Conservation (phyloP, 305 asterid species). For the Solanum hybrid region DNA sequence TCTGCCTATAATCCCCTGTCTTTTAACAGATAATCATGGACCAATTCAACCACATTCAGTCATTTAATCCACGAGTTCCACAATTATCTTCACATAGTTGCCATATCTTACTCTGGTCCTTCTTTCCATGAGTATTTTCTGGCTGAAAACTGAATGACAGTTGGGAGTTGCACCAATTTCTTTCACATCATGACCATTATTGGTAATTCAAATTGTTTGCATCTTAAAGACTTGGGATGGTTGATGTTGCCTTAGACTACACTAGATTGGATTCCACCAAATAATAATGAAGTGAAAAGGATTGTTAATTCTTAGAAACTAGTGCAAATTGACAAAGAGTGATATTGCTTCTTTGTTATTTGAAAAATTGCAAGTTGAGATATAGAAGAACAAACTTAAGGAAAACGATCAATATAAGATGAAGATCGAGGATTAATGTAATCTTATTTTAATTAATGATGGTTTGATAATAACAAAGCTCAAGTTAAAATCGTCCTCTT, state of each 20-base stretch:
- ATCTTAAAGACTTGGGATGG: neutral
- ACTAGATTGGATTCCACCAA: neutral
- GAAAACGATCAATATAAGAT: neutral
- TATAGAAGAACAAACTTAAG: neutral
- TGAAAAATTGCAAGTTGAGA: neutral
- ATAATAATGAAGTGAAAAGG: neutral
- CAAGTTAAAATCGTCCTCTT: neutral
- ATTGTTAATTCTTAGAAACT: neutral
- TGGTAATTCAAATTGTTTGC: neutral
- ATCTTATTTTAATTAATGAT: neutral
- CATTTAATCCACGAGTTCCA: neutral
- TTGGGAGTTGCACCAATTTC: neutral
- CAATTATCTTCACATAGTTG: neutral
- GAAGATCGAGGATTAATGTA: neutral
- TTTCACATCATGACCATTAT: neutral
- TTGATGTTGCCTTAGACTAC: neutral
- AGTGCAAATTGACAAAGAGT: neutral
- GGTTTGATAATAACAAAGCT: neutral
- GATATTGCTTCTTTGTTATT: neutral
- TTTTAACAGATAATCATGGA: neutral
- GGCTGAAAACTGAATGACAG: neutral
- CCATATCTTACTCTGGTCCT: neutral
- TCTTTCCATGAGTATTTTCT: neutral
- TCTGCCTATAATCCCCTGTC: neutral
- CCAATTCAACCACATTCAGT: neutral